Conservation (phyloP, 306 rosid species). For the Lablab purpureus region DNA sequence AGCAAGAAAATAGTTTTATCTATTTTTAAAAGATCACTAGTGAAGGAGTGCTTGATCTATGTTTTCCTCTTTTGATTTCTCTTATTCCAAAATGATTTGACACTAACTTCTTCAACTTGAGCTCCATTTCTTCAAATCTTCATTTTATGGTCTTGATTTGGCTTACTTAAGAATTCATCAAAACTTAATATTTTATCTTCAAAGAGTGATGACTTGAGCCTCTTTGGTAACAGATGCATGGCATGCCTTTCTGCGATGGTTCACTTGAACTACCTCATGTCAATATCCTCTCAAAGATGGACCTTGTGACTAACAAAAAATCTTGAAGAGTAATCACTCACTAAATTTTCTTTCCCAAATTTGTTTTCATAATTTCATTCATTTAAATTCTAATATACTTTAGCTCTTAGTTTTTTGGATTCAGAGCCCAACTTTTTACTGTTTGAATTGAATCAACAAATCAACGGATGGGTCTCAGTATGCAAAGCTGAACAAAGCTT, state of each 20-base stretch:
- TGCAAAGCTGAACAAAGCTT: constrained; percentile 86
- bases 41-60: too few species aligned
- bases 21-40: too few species aligned
- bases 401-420: constrained; percentile 69
- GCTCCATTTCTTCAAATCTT: too few species aligned
- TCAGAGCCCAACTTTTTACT: constrained; percentile 77
- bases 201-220: too few species aligned
- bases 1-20: too few species aligned
- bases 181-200: too few species aligned
- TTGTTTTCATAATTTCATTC: constrained; percentile 13
- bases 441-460: constrained; percentile 85
- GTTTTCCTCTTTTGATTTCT: too few species aligned
- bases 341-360: constrained; percentile 19
- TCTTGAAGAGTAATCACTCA: constrained; percentile 68
- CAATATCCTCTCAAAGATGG: constrained; percentile 96
- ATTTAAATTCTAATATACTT: constrained; percentile 18
- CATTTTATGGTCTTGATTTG: too few species aligned
- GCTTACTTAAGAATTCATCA: too few species aligned
- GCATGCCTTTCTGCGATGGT: constrained; percentile 86
- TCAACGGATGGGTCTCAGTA: constrained; percentile 83
- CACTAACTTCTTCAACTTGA: too few species aligned
- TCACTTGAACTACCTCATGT: constrained; percentile 94
- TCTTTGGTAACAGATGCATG: too few species aligned
- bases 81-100: too few species aligned
- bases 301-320: constrained; percentile 82